Evolutionary conservation across 345 rosid genomes (phyloP).

Genomic region (Psidium guajava): DNA sequence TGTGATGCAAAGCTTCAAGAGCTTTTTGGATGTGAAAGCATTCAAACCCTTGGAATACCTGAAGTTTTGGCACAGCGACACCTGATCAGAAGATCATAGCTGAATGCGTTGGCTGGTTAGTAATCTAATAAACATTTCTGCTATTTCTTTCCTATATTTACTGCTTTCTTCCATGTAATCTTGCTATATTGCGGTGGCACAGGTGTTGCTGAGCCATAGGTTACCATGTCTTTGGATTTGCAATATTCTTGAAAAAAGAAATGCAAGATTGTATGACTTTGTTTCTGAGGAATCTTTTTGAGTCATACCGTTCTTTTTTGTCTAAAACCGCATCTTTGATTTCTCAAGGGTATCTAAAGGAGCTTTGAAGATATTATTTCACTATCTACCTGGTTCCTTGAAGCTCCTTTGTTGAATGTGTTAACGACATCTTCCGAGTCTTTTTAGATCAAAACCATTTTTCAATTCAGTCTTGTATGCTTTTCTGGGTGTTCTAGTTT

Average conservation of each 20-base stretch:
- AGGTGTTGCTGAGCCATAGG: background rate
- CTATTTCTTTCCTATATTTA: background rate
- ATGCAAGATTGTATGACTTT: background rate
- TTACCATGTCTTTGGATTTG: background rate
- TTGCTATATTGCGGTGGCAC: background rate
- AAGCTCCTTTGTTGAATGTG: background rate
- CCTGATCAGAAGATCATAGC: constrained; percentile 5
- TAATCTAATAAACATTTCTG: background rate
- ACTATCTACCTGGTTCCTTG: background rate
- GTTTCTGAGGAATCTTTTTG: background rate
- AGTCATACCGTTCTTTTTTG: background rate
- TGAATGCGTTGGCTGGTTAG: background rate
- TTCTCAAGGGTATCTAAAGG: background rate
- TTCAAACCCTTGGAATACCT: constrained; percentile 14
- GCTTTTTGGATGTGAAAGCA: constrained; percentile 24
- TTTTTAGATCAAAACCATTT: background rate
- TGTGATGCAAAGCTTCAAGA: constrained; percentile 22
- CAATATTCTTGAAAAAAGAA: background rate
- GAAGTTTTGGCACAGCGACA: constrained; percentile 15
- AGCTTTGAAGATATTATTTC: background rate
- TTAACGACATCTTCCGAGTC: background rate
- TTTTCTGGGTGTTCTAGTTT: background rate
- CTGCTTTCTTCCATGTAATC: background rate
- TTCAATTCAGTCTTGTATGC: background rate
- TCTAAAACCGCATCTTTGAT: background rate